Conservation (phyloP, 768 basidiomycete genomes). For the Cubamyces sp. region DNA sequence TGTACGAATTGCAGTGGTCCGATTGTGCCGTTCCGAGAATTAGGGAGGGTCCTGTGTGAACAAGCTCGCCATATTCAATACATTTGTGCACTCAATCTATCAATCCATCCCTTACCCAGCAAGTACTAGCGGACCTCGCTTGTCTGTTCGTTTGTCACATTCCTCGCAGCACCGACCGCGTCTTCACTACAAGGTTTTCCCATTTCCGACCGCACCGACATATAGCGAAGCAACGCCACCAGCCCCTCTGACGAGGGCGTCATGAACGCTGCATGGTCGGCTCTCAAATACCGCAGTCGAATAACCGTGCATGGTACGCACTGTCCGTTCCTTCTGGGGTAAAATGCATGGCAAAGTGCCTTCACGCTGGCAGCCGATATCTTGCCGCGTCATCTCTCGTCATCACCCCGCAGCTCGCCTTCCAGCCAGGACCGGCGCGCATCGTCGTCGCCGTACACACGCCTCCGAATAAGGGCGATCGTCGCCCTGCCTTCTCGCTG, state of each 20-base stretch:
- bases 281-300: conserved; percentile 1
- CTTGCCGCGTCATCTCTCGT: conserved; percentile 16
- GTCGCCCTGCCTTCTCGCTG: conserved; percentile 20
- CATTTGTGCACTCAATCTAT: too few species aligned
- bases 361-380: conserved; percentile 10
- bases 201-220: too few species aligned
- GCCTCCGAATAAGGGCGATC: conserved; percentile 16
- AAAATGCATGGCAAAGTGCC: neutral
- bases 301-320: neutral
- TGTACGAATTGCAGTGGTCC: too few species aligned
- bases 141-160: neutral
- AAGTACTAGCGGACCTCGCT: neutral
- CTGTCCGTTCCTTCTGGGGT: neutral
- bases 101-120: neutral
- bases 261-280: too few species aligned
- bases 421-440: conserved; percentile 1
- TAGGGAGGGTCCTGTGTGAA: too few species aligned
- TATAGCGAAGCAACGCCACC: too few species aligned
- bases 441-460: conserved; percentile 1
- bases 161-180: neutral
- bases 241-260: too few species aligned
- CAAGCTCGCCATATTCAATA: too few species aligned
- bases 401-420: conserved; percentile 8
- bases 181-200: too few species aligned
- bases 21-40: too few species aligned